Percentiles rank a stretch among this genome's conserved stretches.
Evolutionary conservation across 768 basidiomycete genomes (phyloP).

Genomic region (Collybiopsis confluens): DNA sequence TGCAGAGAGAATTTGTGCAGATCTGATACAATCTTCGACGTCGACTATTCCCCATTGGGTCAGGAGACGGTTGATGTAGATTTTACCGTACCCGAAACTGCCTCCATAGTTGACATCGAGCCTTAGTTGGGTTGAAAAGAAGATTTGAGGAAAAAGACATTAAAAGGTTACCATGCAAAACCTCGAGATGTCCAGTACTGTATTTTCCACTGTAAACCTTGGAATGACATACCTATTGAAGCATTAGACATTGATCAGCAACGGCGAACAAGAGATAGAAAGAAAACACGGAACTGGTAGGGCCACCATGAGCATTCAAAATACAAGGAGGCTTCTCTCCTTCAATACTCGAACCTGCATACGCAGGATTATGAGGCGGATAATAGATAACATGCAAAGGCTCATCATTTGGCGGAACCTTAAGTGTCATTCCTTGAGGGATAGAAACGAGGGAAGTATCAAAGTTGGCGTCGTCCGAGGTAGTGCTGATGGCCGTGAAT

Average conservation of each 20-base stretch:
- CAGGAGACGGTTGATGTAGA: conserved; percentile 58
- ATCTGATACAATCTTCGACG: conserved; percentile 59
- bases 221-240: conserved; percentile 22
- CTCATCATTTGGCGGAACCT: conserved; percentile 20
- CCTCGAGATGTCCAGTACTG: conserved; percentile 70
- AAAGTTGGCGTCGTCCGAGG: neutral
- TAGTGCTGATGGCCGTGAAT: conserved; percentile 7
- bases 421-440: conserved; percentile 23
- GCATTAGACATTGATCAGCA: neutral
- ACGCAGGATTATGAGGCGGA: conserved; percentile 61
- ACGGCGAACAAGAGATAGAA: neutral
- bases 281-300: conserved; percentile 33
- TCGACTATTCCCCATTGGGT: conserved; percentile 75
- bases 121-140: conserved; percentile 27
- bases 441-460: conserved; percentile 17
- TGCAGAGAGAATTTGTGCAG: conserved; percentile 44
- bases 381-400: conserved; percentile 63
- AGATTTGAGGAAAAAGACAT: neutral
- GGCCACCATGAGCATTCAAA: conserved; percentile 68
- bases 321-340: conserved; percentile 68
- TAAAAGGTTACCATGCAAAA: conserved; percentile 56
- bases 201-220: conserved; percentile 48
- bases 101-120: conserved; percentile 78
- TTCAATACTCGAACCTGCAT: conserved; percentile 36
- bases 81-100: conserved; percentile 67